Conservation (phyloP, 2,329 filamentous ascomycete genomes). For the Fusarium liriodendri region DNA sequence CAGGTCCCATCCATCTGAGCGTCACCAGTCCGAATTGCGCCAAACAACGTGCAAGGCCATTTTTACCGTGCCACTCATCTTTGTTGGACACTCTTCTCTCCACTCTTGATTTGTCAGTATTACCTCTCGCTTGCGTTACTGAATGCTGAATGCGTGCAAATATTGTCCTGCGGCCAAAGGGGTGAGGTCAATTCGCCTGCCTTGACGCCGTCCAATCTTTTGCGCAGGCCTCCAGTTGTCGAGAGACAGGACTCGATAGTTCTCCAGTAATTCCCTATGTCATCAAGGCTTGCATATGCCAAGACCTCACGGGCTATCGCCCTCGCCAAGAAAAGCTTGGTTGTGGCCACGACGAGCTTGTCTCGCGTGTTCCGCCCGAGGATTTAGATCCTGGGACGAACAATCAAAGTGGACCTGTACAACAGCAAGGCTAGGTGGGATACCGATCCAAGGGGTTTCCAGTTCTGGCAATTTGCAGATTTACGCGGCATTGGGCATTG, state of each 20-base stretch:
- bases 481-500: background rate
- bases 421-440: background rate
- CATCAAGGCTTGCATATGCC: slow-evolving; percentile 39
- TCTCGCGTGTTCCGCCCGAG: slow-evolving; percentile 31
- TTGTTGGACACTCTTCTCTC: background rate
- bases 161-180: background rate
- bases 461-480: background rate
- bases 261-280: slow-evolving; percentile 28
- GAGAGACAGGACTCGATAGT: background rate
- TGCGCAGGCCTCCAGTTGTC: slow-evolving; percentile 3
- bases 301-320: slow-evolving; percentile 37
- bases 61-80: slow-evolving; percentile 1
- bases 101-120: slow-evolving; percentile 7
- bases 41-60: background rate
- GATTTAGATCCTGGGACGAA: slow-evolving; percentile 19
- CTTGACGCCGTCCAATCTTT: background rate
- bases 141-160: background rate
- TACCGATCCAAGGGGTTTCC: background rate
- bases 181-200: background rate
- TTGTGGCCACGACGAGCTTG: slow-evolving; percentile 39
- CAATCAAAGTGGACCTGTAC: background rate
- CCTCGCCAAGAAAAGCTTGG: slow-evolving; percentile 48
- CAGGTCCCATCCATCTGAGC: background rate
- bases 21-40: background rate
- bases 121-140: background rate